These are phyloP conservation scores for Trichoderma virens DNA, from an alignment of 495 filamentous ascomycete species.

Conservation along the genomic window DNA sequence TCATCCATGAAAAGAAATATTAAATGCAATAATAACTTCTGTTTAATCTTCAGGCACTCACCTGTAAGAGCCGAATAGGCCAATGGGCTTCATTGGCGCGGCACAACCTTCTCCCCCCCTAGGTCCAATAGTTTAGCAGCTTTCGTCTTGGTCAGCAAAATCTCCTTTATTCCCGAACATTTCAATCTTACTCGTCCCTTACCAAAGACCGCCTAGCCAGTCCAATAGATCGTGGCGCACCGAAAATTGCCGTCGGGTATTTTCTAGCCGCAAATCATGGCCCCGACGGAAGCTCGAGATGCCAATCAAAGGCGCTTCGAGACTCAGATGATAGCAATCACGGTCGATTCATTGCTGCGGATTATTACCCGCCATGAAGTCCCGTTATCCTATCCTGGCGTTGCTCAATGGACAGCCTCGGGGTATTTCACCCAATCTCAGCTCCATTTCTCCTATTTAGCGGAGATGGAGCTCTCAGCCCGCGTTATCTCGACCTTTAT, in stretches of 20 bases:
- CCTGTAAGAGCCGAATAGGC: neutral
- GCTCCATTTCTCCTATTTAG: neutral
- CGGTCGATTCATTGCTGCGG: neutral
- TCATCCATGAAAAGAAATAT: no score
- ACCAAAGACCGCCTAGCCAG: no score
- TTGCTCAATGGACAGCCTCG: neutral
- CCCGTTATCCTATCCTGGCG: neutral
- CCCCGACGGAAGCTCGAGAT: neutral
- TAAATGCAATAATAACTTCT: neutral
- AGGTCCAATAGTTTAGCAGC: no score
- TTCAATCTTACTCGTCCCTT: neutral
- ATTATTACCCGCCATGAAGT: slow-evolving; percentile 4
- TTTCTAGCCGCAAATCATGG: neutral
- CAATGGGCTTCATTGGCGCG: neutral
- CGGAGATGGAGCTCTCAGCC: neutral
- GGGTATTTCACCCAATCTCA: neutral
- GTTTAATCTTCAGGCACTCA: neutral
- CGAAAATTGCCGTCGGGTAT: neutral
- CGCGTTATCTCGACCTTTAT: slow-evolving; percentile 1
- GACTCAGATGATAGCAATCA: neutral
- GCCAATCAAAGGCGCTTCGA: neutral
- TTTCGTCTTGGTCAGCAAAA: neutral
- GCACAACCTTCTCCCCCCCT: neutral
- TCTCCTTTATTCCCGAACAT: neutral
- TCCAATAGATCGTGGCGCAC: neutral